Conservation (phyloP, 1,284 basidiomycete species). For the Papiliotrema nemorosa region DNA sequence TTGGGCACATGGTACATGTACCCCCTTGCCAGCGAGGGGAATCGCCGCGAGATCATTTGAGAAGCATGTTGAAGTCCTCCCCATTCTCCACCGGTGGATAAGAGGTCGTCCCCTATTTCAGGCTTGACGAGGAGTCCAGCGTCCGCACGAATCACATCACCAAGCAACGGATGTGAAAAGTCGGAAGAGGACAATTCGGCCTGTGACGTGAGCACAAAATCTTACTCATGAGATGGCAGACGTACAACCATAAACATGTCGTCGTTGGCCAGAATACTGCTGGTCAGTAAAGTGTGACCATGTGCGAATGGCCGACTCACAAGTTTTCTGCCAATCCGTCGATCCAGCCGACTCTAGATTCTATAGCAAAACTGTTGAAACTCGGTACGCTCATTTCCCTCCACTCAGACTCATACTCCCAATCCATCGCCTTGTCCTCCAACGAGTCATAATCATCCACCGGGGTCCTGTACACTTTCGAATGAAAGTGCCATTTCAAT, state of each 20-base stretch:
- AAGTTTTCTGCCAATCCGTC: constrained; percentile 35
- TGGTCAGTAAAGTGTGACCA: not conserved
- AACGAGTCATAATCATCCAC: constrained; percentile 15
- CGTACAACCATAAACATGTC: constrained; percentile 42
- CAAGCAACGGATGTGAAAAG: constrained; percentile 38
- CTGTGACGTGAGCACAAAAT: no score
- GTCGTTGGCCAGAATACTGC: constrained; percentile 38
- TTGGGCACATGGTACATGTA: constrained; percentile 43
- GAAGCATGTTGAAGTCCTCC: constrained; percentile 39
- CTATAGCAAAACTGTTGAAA: constrained; percentile 44
- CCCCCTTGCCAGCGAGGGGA: constrained; percentile 22
- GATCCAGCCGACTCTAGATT: constrained; percentile 31
- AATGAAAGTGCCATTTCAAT: constrained; percentile 40
- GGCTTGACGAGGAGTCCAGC: constrained; percentile 22
- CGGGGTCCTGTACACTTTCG: constrained; percentile 34
- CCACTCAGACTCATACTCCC: constrained; percentile 29
- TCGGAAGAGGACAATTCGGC: constrained; percentile 22
- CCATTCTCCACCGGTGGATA: constrained; percentile 37
- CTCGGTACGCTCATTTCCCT: constrained; percentile 26
- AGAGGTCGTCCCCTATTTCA: constrained; percentile 14
- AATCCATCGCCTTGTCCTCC: not conserved
- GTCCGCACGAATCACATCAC: constrained; percentile 34
- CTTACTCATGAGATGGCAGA: not conserved
- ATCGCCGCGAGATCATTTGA: constrained; percentile 28
- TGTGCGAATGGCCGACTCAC: constrained; percentile 17